These are phyloP conservation scores for Peronospora destructor DNA, from an alignment of 352 stramenopile genomes.

Conservation along the genomic window DNA sequence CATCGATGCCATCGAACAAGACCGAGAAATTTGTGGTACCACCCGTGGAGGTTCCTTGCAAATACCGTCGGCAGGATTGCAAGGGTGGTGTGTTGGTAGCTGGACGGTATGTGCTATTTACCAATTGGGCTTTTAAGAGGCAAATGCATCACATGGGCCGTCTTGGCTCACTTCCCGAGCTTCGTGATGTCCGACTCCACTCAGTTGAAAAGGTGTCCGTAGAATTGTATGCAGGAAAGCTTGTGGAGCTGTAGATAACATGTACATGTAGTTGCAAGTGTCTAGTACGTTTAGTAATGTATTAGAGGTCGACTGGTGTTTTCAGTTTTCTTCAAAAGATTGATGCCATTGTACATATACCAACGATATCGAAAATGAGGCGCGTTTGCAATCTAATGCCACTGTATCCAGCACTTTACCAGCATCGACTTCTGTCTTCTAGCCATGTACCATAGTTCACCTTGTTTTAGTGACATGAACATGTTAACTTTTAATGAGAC, in stretches of 20 bases:
- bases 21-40: constrained; percentile 17
- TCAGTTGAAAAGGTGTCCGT: background rate
- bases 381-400: no score
- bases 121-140: constrained; percentile 29
- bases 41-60: constrained; percentile 27
- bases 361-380: no score
- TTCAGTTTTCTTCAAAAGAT: no score
- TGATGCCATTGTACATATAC: no score
- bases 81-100: constrained; percentile 29
- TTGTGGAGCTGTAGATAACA: constrained; percentile 25
- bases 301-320: constrained; percentile 1
- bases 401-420: no score
- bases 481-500: no score
- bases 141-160: constrained; percentile 13
- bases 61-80: constrained; percentile 27
- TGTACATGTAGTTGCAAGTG: background rate
- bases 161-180: constrained; percentile 22
- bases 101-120: constrained; percentile 28
- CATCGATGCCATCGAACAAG: constrained; percentile 11
- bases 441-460: no score
- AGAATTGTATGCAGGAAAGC: constrained; percentile 15
- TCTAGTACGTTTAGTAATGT: constrained; percentile 14
- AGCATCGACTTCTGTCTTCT: no score
- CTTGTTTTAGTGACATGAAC: no score
- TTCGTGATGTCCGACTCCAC: background rate